Evolutionary conservation across 192 early-diverging fungal genomes (phyloP).

Genomic region (Radiomyces spectabilis): DNA sequence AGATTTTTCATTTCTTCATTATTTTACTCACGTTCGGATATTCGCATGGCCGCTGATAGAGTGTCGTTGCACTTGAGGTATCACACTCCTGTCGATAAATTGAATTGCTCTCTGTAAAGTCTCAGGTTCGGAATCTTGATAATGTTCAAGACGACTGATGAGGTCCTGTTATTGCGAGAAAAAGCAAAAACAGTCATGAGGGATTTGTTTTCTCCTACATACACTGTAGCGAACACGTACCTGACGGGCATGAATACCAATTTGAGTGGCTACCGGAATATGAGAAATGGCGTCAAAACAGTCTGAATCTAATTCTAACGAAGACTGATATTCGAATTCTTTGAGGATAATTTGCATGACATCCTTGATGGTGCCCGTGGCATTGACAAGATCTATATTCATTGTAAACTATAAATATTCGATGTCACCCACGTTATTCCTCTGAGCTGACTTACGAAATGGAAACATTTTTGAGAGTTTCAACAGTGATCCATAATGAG

Average conservation of each 20-base stretch:
- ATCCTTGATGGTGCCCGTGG: slow-evolving; percentile 46
- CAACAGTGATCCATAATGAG: slow-evolving; percentile 45
- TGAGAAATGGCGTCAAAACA: slow-evolving; percentile 48
- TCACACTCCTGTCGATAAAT: slow-evolving; percentile 41
- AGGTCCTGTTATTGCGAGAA: slow-evolving; percentile 31
- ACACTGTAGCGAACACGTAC: neutral
- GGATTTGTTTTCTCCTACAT: neutral
- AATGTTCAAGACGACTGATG: slow-evolving; percentile 46
- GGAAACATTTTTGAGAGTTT: slow-evolving; percentile 50
- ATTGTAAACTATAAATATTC: no score
- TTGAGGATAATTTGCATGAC: slow-evolving; percentile 50
- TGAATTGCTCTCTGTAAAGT: slow-evolving; percentile 34
- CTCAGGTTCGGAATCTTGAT: slow-evolving; percentile 40
- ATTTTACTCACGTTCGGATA: slow-evolving; percentile 40
- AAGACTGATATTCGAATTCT: slow-evolving; percentile 53
- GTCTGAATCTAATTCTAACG: slow-evolving; percentile 26
- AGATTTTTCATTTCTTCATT: neutral
- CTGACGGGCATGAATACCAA: slow-evolving; percentile 47
- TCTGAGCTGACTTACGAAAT: slow-evolving; percentile 39
- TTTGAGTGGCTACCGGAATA: slow-evolving; percentile 49
- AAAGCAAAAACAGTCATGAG: neutral
- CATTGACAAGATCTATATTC: slow-evolving; percentile 54
- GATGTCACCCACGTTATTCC: no score
- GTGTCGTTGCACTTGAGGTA: slow-evolving; percentile 41
- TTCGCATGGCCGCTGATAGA: slow-evolving; percentile 50